Evolutionary conservation across 257 asterid genomes (phyloP), one percentile per base, ranked within the genome.

Genomic region (Ophiorrhiza pumila): DNA sequence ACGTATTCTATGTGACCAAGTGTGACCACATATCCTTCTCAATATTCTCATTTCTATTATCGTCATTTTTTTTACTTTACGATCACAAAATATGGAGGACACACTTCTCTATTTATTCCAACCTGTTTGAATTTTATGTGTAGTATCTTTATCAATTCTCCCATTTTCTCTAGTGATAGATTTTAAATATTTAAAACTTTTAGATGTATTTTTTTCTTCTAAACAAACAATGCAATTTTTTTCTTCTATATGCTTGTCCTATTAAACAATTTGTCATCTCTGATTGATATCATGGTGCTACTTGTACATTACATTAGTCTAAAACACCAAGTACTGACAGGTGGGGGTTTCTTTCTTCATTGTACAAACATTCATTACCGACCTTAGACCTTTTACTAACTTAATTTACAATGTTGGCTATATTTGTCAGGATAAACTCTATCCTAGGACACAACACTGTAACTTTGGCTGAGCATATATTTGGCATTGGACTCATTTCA

Each of bases 381-480:
- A 32, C 23, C 39, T 14, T 56, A 39, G 27, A 71, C 12, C 8
- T 57, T 17, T 42, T 8, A 63, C 42, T 41, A 27, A 57, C 35
- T 71, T 41, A 25, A 57, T 57, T 27, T 56, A 25, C 63, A 27
- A 11, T 18, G 42, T 58, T 25, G 13, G 35, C 14, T 71, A 25
- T 71, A 12, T 71, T 58, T 60, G 45, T n/a, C 70, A 61, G 76
- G 71, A 60, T 45, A 61, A n/a, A 61, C 7, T n/a, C 71, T 3
- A 15, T 39, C 74, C 39, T 34, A 13, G 76, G 29, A 47, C 52
- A 13, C 63, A 67, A 62, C 29, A 0, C 7, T n/a, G 37, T 55
- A 55, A 47, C 9, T 4, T 72, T 25, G 52, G 43, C 31, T 22
- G 37, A 59, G 66, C 49, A 52, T 62, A 61, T 72, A 73, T 6